phyloP scores from a whole-genome alignment of 805 yeast species.

The Starmerella asiatica region DNA sequence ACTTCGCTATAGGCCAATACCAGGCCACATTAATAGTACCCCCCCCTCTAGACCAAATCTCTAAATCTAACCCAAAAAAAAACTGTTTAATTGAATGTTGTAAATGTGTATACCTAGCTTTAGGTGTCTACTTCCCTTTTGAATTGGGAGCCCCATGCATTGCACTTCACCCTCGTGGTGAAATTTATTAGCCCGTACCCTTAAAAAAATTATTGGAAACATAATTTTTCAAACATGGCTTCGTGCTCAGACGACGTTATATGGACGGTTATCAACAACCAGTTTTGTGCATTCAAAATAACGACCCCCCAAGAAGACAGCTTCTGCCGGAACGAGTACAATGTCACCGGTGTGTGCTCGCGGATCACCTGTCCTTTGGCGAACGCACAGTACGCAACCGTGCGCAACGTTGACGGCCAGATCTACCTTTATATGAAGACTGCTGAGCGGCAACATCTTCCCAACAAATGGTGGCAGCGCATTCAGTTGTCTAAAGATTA shows the following conservation, averaged over 20 bases:
- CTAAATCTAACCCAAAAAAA: too few species aligned
- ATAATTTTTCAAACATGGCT: slow-evolving; percentile 11
- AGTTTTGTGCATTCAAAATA: slow-evolving; percentile 88
- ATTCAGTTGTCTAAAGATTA: slow-evolving; percentile 82
- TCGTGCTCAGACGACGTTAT: slow-evolving; percentile 60
- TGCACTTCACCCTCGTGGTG: too few species aligned
- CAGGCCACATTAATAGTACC: too few species aligned
- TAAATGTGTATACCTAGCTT: too few species aligned
- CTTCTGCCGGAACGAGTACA: slow-evolving; percentile 91
- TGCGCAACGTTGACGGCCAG: slow-evolving; percentile 26
- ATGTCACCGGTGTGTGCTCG: slow-evolving; percentile 85
- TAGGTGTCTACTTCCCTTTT: too few species aligned
- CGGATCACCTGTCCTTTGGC: slow-evolving; percentile 95
- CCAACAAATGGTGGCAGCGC: slow-evolving; percentile 89
- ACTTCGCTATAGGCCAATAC: too few species aligned
- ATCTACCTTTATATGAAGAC: slow-evolving; percentile 70
- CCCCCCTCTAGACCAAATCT: too few species aligned
- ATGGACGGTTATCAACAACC: slow-evolving; percentile 94
- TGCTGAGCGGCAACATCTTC: slow-evolving; percentile 94
- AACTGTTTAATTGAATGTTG: too few species aligned
- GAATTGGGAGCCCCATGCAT: too few species aligned
- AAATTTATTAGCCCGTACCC: too few species aligned
- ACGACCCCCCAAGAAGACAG: slow-evolving; percentile 79
- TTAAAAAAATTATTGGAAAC: neutral
- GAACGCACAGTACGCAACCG: slow-evolving; percentile 33